Evolutionary conservation across 306 rosid species (phyloP).

Genomic region (Quercus gilva): DNA sequence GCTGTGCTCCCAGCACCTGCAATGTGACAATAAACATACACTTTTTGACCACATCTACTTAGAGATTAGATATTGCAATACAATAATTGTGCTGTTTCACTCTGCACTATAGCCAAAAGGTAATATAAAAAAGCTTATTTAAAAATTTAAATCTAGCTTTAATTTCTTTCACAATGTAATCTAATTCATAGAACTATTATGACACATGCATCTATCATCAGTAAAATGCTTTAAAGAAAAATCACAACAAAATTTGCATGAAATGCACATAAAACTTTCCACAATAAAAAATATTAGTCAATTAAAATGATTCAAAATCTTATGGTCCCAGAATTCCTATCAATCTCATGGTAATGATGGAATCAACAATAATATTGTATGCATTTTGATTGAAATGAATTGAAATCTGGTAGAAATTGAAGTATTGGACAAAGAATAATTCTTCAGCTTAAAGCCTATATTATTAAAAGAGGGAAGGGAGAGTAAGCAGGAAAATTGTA

Average conservation of each 20-base stretch:
- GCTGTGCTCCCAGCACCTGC: slow-evolving; percentile 96
- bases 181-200: background rate
- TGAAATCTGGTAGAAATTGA: background rate
- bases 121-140: background rate
- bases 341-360: no score
- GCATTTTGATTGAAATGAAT: background rate
- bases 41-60: background rate
- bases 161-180: slow-evolving; percentile 5
- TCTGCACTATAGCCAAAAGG: background rate
- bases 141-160: background rate
- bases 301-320: background rate
- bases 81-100: background rate
- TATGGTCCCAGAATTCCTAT: background rate
- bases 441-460: background rate
- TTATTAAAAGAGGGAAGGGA: background rate
- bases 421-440: background rate
- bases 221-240: background rate
- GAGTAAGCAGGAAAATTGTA: background rate
- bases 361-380: background rate
- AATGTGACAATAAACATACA: slow-evolving; percentile 17
- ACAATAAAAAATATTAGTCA: background rate
- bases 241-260: background rate
- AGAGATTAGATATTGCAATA: background rate
- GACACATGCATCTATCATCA: background rate
- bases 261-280: background rate